phyloP scores from a whole-genome alignment of 2,329 filamentous ascomycete species.

The Apiospora aurea region DNA sequence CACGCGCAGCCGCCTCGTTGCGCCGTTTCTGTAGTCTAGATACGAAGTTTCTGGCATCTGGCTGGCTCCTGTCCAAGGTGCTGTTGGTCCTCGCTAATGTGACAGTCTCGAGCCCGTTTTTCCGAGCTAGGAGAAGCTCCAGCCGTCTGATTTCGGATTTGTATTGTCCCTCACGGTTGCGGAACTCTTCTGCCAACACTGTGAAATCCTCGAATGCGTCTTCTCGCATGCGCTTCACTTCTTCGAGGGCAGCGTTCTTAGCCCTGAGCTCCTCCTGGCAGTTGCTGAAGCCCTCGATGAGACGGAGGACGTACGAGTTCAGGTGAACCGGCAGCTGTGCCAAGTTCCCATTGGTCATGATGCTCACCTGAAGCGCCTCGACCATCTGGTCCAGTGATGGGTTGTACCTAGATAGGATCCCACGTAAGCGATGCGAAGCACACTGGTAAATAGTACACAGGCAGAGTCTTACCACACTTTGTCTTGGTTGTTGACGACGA shows the following conservation, averaged over 20 bases:
- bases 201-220: conserved; percentile 46
- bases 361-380: conserved; percentile 49
- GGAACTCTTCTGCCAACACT: conserved; percentile 47
- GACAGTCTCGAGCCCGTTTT: conserved; percentile 51
- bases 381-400: conserved; percentile 53
- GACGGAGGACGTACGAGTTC: conserved; percentile 50
- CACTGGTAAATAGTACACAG: background rate
- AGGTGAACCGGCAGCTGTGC: conserved; percentile 49
- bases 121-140: conserved; percentile 45
- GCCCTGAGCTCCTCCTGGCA: conserved; percentile 40
- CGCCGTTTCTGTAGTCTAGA: conserved; percentile 41
- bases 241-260: conserved; percentile 37
- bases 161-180: conserved; percentile 46
- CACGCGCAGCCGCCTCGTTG: background rate
- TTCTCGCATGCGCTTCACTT: conserved; percentile 40
- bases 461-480: conserved; percentile 34
- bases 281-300: conserved; percentile 47
- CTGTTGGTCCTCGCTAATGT: conserved; percentile 51
- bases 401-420: conserved; percentile 37
- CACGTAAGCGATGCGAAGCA: background rate
- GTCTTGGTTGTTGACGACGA: conserved; percentile 37
- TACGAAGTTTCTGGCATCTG: conserved; percentile 37
- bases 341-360: conserved; percentile 48
- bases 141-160: conserved; percentile 49
- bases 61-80: conserved; percentile 47